phyloP scores from a whole-genome alignment of 129 eudicot species.

The Lactuca saligna region DNA sequence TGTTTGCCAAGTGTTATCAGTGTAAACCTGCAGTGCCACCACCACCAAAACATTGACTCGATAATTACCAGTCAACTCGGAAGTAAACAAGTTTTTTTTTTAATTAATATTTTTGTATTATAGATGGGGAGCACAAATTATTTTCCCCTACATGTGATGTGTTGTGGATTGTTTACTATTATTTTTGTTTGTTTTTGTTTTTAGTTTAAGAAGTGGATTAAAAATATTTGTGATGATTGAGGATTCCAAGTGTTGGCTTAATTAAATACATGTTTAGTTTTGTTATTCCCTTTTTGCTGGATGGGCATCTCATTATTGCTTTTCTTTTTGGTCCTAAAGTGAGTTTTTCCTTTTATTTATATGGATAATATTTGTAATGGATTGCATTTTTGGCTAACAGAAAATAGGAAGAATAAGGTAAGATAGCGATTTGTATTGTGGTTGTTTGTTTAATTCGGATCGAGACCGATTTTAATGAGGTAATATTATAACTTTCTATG shows the following conservation, averaged over 20 bases:
- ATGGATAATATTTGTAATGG: no score
- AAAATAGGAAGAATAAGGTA: neutral
- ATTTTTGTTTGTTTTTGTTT: slow-evolving; percentile 19
- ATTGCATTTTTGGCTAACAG: neutral
- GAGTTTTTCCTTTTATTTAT: neutral
- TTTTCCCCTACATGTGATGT: slow-evolving; percentile 55
- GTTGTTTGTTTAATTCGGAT: no score
- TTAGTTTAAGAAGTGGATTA: slow-evolving; percentile 32
- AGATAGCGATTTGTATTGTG: neutral
- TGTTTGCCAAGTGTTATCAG: slow-evolving; percentile 92
- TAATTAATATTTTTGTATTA: slow-evolving; percentile 46
- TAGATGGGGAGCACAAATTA: slow-evolving; percentile 55
- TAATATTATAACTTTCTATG: no score
- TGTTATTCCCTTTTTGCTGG: slow-evolving; percentile 20
- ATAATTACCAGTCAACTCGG: slow-evolving; percentile 32
- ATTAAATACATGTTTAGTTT: slow-evolving; percentile 30
- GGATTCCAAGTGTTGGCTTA: slow-evolving; percentile 36
- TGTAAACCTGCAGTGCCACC: slow-evolving; percentile 61
- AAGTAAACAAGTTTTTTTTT: slow-evolving; percentile 9
- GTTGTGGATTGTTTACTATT: slow-evolving; percentile 38
- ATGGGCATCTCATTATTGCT: slow-evolving; percentile 30
- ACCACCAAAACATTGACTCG: slow-evolving; percentile 33
- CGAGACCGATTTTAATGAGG: no score
- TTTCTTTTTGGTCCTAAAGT: slow-evolving; percentile 40
- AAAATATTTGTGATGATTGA: slow-evolving; percentile 57